phyloP scores from a whole-genome alignment of 768 basidiomycete genomes.

The Lactarius indigo region DNA sequence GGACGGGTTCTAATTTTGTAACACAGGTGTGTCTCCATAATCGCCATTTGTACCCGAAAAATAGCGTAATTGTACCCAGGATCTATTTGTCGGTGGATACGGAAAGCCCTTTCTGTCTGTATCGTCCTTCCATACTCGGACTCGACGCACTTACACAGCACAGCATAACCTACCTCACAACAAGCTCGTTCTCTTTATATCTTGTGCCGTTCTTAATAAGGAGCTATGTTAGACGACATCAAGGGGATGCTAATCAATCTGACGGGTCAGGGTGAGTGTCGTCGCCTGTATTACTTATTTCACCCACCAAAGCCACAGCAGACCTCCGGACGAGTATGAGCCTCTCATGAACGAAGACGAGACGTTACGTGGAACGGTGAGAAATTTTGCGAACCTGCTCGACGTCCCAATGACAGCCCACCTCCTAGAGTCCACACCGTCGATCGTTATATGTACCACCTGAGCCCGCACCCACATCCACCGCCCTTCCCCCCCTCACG shows the following conservation, averaged over 20 bases:
- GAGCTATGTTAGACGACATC: conserved; percentile 28
- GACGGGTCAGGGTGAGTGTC: not conserved
- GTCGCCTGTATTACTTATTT: not conserved
- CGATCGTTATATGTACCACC: conserved; percentile 3
- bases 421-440: conserved; percentile 7
- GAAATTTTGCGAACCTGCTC: not conserved
- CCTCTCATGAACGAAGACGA: conserved; percentile 30
- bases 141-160: conserved; percentile 7
- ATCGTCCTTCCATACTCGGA: conserved; percentile 3
- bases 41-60: not conserved
- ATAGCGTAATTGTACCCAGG: conserved; percentile 29
- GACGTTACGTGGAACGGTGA: conserved; percentile 18
- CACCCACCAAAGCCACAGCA: conserved; percentile 11
- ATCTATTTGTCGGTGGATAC: conserved; percentile 61
- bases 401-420: not conserved
- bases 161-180: conserved; percentile 88
- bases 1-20: conserved; percentile 87
- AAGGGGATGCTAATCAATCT: not conserved
- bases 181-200: conserved; percentile 83
- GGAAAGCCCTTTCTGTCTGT: conserved; percentile 86
- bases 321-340: conserved; percentile 29
- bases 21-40: conserved; percentile 56
- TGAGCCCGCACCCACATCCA: conserved; percentile 15
- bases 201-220: conserved; percentile 59
- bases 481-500: conserved; percentile 45